Percentiles rank a stretch among this genome's conserved stretches.
These are phyloP conservation scores for Erigeron philadelphicus DNA, from an alignment of 140 eudicot species.

Conservation along the genomic window DNA sequence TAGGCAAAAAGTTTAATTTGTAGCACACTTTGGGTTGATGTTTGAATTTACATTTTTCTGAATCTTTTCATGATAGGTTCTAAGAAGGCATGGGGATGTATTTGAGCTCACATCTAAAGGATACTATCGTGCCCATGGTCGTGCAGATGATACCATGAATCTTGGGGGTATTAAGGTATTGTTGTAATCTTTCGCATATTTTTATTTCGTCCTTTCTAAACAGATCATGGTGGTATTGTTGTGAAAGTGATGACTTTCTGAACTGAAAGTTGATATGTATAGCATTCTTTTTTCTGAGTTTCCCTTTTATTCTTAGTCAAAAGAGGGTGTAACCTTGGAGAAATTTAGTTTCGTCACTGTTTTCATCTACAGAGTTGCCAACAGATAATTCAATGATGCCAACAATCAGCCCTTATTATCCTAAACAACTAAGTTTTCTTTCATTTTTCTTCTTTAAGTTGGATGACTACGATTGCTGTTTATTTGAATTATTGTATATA, in stretches of 20 bases:
- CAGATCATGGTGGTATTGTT: not conserved
- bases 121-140: constrained; percentile 89
- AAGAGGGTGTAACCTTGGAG: too few species aligned
- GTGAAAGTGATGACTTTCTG: not conserved
- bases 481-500: too few species aligned
- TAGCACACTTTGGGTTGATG: not conserved
- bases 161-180: constrained; percentile 93
- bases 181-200: not conserved
- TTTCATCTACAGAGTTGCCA: not conserved
- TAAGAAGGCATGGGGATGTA: constrained; percentile 92
- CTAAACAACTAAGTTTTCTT: not conserved
- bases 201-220: not conserved
- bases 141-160: constrained; percentile 99
- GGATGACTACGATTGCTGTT: too few species aligned
- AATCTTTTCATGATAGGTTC: constrained; percentile 34
- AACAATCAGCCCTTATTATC: not conserved
- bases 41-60: not conserved
- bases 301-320: not conserved
- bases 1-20: constrained; percentile 13
- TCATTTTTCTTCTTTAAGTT: too few species aligned
- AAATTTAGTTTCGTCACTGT: not conserved
- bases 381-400: not conserved
- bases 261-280: not conserved
- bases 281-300: not conserved
- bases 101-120: constrained; percentile 75